Percentiles rank a stretch among this genome's conserved stretches.
phyloP scores from a whole-genome alignment of 2,329 filamentous ascomycete genomes.

The Hypoxylon sp. region DNA sequence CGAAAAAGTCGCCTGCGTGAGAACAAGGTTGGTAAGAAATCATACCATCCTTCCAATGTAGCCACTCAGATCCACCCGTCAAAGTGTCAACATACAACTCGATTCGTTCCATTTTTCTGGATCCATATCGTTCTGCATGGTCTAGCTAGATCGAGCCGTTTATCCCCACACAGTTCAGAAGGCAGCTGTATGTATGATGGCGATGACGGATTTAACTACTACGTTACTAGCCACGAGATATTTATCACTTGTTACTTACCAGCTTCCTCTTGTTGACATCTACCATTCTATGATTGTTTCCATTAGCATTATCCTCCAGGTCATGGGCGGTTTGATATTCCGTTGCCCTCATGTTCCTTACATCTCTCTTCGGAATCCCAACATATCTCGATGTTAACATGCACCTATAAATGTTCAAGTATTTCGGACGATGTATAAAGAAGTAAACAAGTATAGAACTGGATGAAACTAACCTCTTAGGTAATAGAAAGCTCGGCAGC shows the following conservation, averaged over 20 bases:
- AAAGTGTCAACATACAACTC: slow-evolving; percentile 22
- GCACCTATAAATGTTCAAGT: background rate
- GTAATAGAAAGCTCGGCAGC: slow-evolving; percentile 7
- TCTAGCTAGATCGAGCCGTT: slow-evolving; percentile 26
- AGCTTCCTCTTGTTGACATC: background rate
- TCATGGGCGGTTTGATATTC: background rate
- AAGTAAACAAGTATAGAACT: background rate
- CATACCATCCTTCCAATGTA: slow-evolving; percentile 29
- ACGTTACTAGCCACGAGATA: slow-evolving; percentile 35
- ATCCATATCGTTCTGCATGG: slow-evolving; percentile 4
- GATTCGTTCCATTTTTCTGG: slow-evolving; percentile 32
- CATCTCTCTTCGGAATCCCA: background rate
- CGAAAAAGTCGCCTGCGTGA: slow-evolving; percentile 19
- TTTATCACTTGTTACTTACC: slow-evolving; percentile 27
- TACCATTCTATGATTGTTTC: background rate
- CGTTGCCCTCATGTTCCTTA: background rate
- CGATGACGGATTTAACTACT: slow-evolving; percentile 16
- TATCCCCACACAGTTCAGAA: slow-evolving; percentile 19
- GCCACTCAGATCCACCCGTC: slow-evolving; percentile 29
- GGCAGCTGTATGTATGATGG: slow-evolving; percentile 17
- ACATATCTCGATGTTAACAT: background rate
- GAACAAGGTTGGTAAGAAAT: slow-evolving; percentile 32
- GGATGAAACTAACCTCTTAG: background rate
- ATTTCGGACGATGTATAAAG: background rate
- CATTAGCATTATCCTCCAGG: background rate